phyloP scores from a whole-genome alignment of 2,329 filamentous ascomycete species.

The Trematosphaeria pertusa region DNA sequence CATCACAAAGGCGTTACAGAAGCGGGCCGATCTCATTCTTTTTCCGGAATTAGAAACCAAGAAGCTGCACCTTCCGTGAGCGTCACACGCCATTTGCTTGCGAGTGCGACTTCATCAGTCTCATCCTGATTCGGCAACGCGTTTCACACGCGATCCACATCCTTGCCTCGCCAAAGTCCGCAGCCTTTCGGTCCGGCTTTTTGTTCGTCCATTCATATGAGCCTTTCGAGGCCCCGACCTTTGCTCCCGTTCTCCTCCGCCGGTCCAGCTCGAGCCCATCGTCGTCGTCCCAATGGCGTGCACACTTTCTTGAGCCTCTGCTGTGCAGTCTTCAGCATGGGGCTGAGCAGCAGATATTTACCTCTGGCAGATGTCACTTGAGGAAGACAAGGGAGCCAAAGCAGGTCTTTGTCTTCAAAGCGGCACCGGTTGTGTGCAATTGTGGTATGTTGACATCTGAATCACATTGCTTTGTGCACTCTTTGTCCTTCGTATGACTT shows the following conservation, averaged over 20 bases:
- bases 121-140: conserved; percentile 37
- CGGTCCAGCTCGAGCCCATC: conserved; percentile 8
- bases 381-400: conserved; percentile 26
- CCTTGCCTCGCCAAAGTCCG: conserved; percentile 20
- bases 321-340: conserved; percentile 37
- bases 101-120: conserved; percentile 37
- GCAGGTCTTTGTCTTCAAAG: conserved; percentile 21
- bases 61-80: conserved; percentile 12
- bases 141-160: conserved; percentile 34
- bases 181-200: conserved; percentile 15
- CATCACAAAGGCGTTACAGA: background rate
- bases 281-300: conserved; percentile 21
- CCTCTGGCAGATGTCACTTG: conserved; percentile 33
- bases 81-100: conserved; percentile 21
- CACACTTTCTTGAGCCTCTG: conserved; percentile 26
- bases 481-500: background rate
- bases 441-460: conserved; percentile 12
- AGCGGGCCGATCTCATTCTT: conserved; percentile 3
- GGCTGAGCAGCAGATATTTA: conserved; percentile 26
- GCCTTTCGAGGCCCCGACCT: conserved; percentile 14
- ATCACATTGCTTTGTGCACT: conserved; percentile 5
- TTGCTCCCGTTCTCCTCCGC: conserved; percentile 18
- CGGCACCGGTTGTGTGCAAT: conserved; percentile 4
- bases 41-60: conserved; percentile 3
- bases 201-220: conserved; percentile 33